Base-by-base conservation (phyloP, 2,329 filamentous ascomycete species). In the Cordyceps farinosa region DNA sequence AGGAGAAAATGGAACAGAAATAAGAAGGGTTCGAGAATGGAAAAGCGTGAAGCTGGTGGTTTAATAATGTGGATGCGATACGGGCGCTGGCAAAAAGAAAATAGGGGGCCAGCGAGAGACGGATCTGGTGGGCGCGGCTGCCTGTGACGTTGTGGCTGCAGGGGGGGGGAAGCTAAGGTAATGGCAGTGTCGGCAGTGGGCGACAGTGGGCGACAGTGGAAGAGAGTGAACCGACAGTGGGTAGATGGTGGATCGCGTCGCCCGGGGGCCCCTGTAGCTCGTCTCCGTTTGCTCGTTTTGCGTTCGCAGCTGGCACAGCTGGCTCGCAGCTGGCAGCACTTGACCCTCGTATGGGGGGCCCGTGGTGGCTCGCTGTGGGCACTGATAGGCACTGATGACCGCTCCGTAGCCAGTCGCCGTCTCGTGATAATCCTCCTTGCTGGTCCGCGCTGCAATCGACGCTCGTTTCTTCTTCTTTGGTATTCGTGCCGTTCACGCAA, bases 21-120 rank as follows among this genome's bases (percentile, higher is more conserved):
- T 30, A 59, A 22, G 13, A 32, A n/a, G 30, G 6, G 10, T 13
- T 44, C 36, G 29, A 34, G 17, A 52, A 29, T 15, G 61, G 29
- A 34, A 54, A 63, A 64, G 58, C 32, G 65, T 63, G 55, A 64
- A 64, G 44, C n/a, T 42, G 47, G 47, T 52, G 36, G 45, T 61
- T 47, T 56, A 11, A 51, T 50, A 61, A 22, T 61, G 48, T 47
- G 47, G 48, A 52, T 44, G 48, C 58, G 29, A 53, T 61, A 63
- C 63, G 44, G 63, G 57, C 22, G 29, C 63, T 62, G 62, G 55
- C 48, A 65, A 64, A 61, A 53, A 65, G 65, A 64, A 55, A 62
- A 66, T 65, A 64, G 56, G 64, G 42, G 57, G 60, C 40, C 34
- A 51, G 38, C 30, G 7, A 61, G 38, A 36, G 7, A 36, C 11